Percentiles rank a stretch among this genome's conserved stretches.
Evolutionary conservation across 345 rosid genomes (phyloP).

Genomic region (Euphorbia peplus): DNA sequence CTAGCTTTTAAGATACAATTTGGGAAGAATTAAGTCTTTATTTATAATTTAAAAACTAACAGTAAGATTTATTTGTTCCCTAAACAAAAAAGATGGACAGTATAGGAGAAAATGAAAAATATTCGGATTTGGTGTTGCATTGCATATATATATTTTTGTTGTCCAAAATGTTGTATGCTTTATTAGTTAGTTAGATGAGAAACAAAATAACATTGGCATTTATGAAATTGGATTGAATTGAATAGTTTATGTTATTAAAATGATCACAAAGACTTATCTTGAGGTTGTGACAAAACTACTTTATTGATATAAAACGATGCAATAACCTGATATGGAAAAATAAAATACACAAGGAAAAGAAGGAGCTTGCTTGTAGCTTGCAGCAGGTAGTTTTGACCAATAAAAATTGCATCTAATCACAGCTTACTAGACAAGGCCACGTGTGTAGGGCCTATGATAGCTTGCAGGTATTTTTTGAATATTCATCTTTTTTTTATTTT

Average conservation of each 20-base stretch:
- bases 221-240: conserved; percentile 31
- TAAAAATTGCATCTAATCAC: conserved; percentile 43
- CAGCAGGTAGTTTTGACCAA: conserved; percentile 54
- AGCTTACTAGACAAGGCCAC: conserved; percentile 80
- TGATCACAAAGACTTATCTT: conserved; percentile 35
- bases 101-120: too few species aligned
- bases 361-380: conserved; percentile 32
- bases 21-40: too few species aligned
- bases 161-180: conserved; percentile 8
- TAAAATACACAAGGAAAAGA: background rate
- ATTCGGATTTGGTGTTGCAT: too few species aligned
- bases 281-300: conserved; percentile 8
- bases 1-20: too few species aligned
- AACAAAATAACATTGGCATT: conserved; percentile 18
- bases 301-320: conserved; percentile 12
- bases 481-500: conserved; percentile 33
- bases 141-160: conserved; percentile 6
- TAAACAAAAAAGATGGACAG: too few species aligned
- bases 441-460: conserved; percentile 76
- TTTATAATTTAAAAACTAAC: too few species aligned
- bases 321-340: background rate
- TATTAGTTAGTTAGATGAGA: background rate
- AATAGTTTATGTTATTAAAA: conserved; percentile 17
- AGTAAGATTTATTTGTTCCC: too few species aligned
- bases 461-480: conserved; percentile 2